Percentiles rank a stretch among this genome's conserved stretches.
These are phyloP conservation scores for Cydonia oblonga DNA, from an alignment of 331 rosid species.

Conservation along the genomic window DNA sequence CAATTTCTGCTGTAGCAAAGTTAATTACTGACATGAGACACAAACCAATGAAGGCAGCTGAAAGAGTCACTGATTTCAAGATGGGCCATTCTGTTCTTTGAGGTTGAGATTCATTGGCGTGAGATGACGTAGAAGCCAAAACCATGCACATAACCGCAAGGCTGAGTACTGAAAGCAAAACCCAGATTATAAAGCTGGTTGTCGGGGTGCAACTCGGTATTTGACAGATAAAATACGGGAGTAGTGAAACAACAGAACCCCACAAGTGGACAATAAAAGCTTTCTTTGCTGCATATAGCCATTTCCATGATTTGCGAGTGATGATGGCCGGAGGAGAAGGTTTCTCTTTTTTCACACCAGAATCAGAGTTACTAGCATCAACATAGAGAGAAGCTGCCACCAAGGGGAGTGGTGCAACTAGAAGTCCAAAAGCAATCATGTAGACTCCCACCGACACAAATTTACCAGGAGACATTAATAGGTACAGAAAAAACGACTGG, in stretches of 20 bases:
- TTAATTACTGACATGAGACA: slow-evolving; percentile 86
- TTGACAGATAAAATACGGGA: slow-evolving; percentile 57
- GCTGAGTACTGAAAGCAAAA: slow-evolving; percentile 41
- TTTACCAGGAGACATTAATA: slow-evolving; percentile 71
- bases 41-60: slow-evolving; percentile 66
- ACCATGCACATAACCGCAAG: slow-evolving; percentile 33
- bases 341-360: slow-evolving; percentile 17
- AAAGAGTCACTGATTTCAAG: slow-evolving; percentile 73
- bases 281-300: slow-evolving; percentile 65
- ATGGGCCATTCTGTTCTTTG: slow-evolving; percentile 53
- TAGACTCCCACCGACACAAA: slow-evolving; percentile 87
- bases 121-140: slow-evolving; percentile 46
- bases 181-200: slow-evolving; percentile 46
- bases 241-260: slow-evolving; percentile 61
- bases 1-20: slow-evolving; percentile 86
- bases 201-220: slow-evolving; percentile 43
- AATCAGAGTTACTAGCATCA: slow-evolving; percentile 24
- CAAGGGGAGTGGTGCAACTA: slow-evolving; percentile 74
- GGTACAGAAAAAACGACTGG: slow-evolving; percentile 82
- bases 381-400: slow-evolving; percentile 72
- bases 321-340: slow-evolving; percentile 20
- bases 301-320: slow-evolving; percentile 55
- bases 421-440: slow-evolving; percentile 87
- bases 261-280: slow-evolving; percentile 66
- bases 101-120: slow-evolving; percentile 23